These are phyloP conservation scores for Atalantia buxifolia DNA, from an alignment of 345 rosid species.

Conservation along the genomic window DNA sequence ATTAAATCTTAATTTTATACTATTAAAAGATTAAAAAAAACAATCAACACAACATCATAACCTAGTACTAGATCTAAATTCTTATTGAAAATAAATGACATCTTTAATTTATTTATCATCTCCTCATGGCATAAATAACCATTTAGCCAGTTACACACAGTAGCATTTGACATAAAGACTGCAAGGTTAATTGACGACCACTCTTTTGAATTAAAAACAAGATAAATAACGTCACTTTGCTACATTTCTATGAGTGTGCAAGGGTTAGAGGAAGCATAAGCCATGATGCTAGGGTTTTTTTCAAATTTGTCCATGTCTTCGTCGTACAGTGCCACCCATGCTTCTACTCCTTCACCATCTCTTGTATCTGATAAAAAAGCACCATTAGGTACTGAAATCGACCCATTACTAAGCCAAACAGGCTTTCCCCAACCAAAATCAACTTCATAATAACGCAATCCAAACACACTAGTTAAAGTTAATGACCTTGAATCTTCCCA, in stretches of 20 bases:
- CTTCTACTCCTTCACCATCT: constrained; percentile 27
- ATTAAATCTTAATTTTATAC: no score
- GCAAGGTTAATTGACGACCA: no score
- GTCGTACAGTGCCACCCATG: constrained; percentile 16
- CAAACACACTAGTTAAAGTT: constrained; percentile 19
- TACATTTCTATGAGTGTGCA: background rate
- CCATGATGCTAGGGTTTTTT: constrained; percentile 5
- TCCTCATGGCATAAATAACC: no score
- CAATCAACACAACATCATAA: no score
- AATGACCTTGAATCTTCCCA: background rate
- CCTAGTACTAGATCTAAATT: no score
- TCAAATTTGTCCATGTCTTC: constrained; percentile 21
- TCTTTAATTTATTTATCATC: no score
- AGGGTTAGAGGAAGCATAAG: constrained; percentile 19
- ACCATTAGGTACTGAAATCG: background rate
- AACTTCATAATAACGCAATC: constrained; percentile 20
- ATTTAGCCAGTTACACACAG: no score
- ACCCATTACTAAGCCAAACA: constrained; percentile 9
- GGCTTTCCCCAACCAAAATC: constrained; percentile 37
- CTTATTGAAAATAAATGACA: no score
- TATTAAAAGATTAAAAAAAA: no score
- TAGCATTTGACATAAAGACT: no score
- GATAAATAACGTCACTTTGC: background rate
- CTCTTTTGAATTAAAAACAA: no score
- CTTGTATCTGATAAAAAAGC: constrained; percentile 6